phyloP scores from a whole-genome alignment of 441 rosid genomes.

The Erodium chrysanthum region DNA sequence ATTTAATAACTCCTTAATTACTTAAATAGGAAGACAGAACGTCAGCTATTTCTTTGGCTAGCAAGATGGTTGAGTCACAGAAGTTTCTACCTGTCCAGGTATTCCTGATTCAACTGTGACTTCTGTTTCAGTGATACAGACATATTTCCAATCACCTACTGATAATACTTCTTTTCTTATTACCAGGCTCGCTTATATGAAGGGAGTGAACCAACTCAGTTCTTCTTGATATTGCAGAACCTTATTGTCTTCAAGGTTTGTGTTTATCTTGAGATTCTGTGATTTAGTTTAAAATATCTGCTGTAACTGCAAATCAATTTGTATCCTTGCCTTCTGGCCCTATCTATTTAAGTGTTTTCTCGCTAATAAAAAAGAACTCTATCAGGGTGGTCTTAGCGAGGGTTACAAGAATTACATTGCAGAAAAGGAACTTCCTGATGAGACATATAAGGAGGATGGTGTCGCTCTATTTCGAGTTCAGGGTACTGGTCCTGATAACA shows the following conservation, averaged over 20 bases:
- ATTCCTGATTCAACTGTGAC: conserved; percentile 17
- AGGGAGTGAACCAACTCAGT: conserved; percentile 85
- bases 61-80: conserved; percentile 82
- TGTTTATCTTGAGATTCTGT: conserved; percentile 6
- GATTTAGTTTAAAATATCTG: conserved; percentile 12
- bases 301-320: conserved; percentile 15
- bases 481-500: conserved; percentile 95
- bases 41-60: conserved; percentile 56
- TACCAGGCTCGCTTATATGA: conserved; percentile 72
- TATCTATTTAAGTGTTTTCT: too few relatives aligned
- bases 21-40: conserved; percentile 66
- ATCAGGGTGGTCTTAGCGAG: conserved; percentile 78
- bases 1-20: not conserved
- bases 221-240: conserved; percentile 87
- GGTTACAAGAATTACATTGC: conserved; percentile 67
- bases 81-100: conserved; percentile 86
- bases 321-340: too few relatives aligned
- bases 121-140: conserved; percentile 5
- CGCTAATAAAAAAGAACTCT: too few relatives aligned
- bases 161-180: conserved; percentile 12
- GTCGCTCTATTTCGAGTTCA: conserved; percentile 77
- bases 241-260: conserved; percentile 79
- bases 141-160: conserved; percentile 8
- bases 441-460: conserved; percentile 60
- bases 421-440: conserved; percentile 67